Evolutionary conservation across 2,329 filamentous ascomycete species (phyloP).

Genomic region (Trichoderma arundinaceum): DNA sequence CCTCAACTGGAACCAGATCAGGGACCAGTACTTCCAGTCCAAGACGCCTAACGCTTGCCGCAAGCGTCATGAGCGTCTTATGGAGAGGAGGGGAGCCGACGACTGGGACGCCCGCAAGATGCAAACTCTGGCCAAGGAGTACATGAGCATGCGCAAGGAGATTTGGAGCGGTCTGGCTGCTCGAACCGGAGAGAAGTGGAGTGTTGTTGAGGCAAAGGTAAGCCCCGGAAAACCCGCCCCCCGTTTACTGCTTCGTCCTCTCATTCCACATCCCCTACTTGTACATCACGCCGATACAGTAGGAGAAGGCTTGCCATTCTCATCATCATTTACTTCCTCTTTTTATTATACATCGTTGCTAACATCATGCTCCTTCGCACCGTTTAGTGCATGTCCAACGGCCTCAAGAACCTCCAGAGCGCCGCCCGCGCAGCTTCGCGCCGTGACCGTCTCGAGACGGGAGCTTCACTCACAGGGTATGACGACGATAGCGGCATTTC

Average conservation of each 20-base stretch:
- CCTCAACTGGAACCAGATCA: slow-evolving; percentile 84
- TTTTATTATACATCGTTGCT: slow-evolving; percentile 11
- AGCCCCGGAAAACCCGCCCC: slow-evolving; percentile 32
- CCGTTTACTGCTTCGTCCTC: neutral
- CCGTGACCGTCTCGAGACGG: slow-evolving; percentile 64
- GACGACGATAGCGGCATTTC: slow-evolving; percentile 76
- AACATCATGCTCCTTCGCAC: slow-evolving; percentile 25
- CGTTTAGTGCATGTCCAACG: slow-evolving; percentile 78
- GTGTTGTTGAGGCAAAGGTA: slow-evolving; percentile 68
- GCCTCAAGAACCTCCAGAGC: slow-evolving; percentile 79
- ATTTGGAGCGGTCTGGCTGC: slow-evolving; percentile 80
- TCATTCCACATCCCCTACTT: neutral
- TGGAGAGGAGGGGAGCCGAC: slow-evolving; percentile 75
- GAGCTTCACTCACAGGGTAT: slow-evolving; percentile 51
- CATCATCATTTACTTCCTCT: neutral
- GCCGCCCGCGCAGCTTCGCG: slow-evolving; percentile 69
- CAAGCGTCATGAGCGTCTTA: slow-evolving; percentile 83
- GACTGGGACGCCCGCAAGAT: slow-evolving; percentile 81
- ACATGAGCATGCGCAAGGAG: slow-evolving; percentile 78
- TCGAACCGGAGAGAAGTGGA: slow-evolving; percentile 84
- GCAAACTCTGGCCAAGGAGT: slow-evolving; percentile 75
- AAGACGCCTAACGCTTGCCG: slow-evolving; percentile 86
- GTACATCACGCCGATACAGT: neutral
- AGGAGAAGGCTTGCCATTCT: neutral
- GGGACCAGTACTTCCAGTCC: slow-evolving; percentile 73